A percentile compares a stretch with the other conserved stretches of the same genome.
Conservation (phyloP, 257 asterid genomes). For the Solanum dulcamara region DNA sequence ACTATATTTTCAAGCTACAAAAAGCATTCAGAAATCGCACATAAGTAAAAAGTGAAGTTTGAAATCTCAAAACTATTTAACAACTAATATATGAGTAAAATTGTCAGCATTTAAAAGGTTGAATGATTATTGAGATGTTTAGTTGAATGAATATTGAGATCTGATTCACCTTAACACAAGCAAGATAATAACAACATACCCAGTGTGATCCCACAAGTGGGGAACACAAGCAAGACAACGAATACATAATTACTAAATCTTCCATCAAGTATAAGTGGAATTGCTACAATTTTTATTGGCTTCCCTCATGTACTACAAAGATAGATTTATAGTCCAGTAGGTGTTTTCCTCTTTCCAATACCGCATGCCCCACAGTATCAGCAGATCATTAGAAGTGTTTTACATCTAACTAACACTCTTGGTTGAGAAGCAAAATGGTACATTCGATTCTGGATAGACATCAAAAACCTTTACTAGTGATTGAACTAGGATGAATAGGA, state of each 20-base stretch:
- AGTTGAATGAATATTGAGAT: background rate
- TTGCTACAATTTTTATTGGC: background rate
- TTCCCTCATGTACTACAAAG: background rate
- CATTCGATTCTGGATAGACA: background rate
- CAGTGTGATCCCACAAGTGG: background rate
- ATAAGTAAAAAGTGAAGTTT: background rate
- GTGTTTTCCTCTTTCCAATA: background rate
- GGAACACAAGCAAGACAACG: background rate
- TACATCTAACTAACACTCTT: background rate
- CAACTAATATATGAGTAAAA: background rate
- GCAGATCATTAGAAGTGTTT: background rate
- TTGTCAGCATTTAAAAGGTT: background rate
- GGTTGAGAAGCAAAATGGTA: background rate
- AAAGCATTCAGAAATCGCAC: conserved; percentile 19
- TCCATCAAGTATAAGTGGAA: background rate
- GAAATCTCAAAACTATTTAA: background rate
- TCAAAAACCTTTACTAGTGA: background rate
- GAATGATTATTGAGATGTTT: background rate
- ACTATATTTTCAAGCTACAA: conserved; percentile 93
- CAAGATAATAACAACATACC: background rate
- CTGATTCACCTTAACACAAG: background rate
- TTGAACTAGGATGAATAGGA: background rate
- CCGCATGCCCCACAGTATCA: background rate
- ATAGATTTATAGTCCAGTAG: background rate
- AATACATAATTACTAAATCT: background rate